Base-by-base conservation (phyloP, 1,284 basidiomycete species). In the Leucoagaricus sp. region DNA sequence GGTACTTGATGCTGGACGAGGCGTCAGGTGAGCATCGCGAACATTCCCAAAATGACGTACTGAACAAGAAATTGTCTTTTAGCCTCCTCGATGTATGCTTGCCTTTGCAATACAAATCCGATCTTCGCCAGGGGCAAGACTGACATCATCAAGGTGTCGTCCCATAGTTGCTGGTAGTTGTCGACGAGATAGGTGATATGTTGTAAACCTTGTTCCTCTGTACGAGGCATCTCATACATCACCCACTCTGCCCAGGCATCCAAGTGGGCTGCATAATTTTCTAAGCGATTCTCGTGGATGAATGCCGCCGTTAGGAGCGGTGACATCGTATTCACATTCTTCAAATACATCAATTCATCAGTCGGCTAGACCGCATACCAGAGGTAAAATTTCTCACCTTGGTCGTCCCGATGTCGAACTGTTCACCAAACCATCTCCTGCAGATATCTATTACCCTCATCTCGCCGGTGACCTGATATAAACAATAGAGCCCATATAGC, bases 261-360 rank as follows among this genome's bases (percentile, higher is more conserved):
- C 23, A 85, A 69, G 65, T 83, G 79, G 1, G 71, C 70, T 21
- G 57, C 60, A 66, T 78, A 82, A 57, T 76, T 67, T 4, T 69
- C 75, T 2, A 70, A 65, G 45, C 72, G 70, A 15, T 66, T 67
- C 60, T 79, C 74, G 61, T 79, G 78, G n/a, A 85, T 67, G 60
- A 79, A 80, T 0, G 84, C 80, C 10, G 84, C 79, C 7, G 80
- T 81, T 44, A 86, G 75, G 52, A 87, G 75, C 0, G 84, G 82
- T 1, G 83, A 80, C 82, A 86, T 84, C 10, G 85, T 86, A 69
- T 86, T 86, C 63, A 87, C 83, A 66, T 87, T 86, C 76, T 76
- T n/a, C n/a, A n/a, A n/a, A n/a, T n/a, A n/a, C n/a, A 46, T 17
- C 48, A 47, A 10, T 10, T 5, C n/a, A 8, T 42, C 7, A 23